Conservation (phyloP, 75 land plant genomes). For the Cryptomeria japonica region DNA sequence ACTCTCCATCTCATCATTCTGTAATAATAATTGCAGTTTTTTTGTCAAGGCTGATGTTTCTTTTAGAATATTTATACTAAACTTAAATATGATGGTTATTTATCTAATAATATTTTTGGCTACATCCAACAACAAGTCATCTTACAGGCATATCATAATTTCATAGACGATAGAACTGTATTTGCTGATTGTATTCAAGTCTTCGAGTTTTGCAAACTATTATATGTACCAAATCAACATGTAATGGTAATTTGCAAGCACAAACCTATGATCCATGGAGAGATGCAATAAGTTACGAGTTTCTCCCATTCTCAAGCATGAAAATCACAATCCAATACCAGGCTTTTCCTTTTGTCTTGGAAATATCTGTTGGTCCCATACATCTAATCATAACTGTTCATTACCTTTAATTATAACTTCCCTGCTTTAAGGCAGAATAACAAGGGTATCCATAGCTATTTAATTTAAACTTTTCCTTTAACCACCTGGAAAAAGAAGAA, state of each 20-base stretch:
- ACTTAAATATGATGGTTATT: background rate
- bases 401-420: no score
- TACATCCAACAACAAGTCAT: background rate
- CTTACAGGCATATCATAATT: background rate
- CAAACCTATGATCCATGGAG: background rate
- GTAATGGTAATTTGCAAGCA: background rate
- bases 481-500: no score
- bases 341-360: no score
- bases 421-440: no score
- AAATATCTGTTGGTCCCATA: no score
- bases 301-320: no score
- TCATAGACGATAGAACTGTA: background rate
- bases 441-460: no score
- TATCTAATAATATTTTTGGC: background rate
- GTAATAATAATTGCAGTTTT: background rate
- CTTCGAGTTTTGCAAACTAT: background rate
- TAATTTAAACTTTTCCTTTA: no score
- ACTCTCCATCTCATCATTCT: background rate
- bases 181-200: background rate
- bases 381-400: no score
- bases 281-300: background rate
- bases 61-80: background rate
- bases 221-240: background rate
- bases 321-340: no score
- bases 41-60: background rate